A percentile compares a stretch with the other conserved stretches of the same genome.
Evolutionary conservation across 208 protist species (phyloP).

Genomic region (Angomonas deanei): DNA sequence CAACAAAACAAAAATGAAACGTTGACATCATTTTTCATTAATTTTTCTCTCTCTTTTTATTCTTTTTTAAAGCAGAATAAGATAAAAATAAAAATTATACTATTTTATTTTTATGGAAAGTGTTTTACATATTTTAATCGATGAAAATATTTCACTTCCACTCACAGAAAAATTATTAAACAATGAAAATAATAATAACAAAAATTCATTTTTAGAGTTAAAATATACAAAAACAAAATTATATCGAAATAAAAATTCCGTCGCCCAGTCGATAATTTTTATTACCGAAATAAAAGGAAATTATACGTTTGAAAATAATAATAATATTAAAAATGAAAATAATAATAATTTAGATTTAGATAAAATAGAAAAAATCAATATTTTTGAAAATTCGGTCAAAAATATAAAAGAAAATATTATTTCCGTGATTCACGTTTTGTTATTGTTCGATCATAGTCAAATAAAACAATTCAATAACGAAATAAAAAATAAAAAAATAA

Average conservation of each 20-base stretch:
- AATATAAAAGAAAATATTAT: neutral
- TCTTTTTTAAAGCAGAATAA: too few relatives aligned
- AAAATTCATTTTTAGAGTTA: neutral
- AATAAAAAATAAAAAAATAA: neutral
- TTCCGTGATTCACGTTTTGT: too few relatives aligned
- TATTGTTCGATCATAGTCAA: neutral
- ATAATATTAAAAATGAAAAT: slow-evolving; percentile 1
- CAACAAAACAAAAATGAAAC: too few relatives aligned
- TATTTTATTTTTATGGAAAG: too few relatives aligned
- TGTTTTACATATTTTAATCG: neutral
- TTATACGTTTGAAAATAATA: neutral
- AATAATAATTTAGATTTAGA: neutral
- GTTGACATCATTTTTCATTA: neutral
- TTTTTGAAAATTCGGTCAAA: neutral
- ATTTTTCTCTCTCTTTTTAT: neutral
- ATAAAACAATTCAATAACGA: neutral
- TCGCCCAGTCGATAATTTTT: neutral
- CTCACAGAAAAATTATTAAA: neutral
- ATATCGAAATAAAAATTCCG: neutral
- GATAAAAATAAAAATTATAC: too few relatives aligned
- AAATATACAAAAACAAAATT: neutral
- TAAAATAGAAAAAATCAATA: neutral
- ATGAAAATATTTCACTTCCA: neutral
- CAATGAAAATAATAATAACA: neutral
- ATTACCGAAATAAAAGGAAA: neutral